Percentiles rank a stretch among this genome's conserved stretches.
Evolutionary conservation across 768 basidiomycete species (phyloP).

Genomic region (Phaffia tasmanica): DNA sequence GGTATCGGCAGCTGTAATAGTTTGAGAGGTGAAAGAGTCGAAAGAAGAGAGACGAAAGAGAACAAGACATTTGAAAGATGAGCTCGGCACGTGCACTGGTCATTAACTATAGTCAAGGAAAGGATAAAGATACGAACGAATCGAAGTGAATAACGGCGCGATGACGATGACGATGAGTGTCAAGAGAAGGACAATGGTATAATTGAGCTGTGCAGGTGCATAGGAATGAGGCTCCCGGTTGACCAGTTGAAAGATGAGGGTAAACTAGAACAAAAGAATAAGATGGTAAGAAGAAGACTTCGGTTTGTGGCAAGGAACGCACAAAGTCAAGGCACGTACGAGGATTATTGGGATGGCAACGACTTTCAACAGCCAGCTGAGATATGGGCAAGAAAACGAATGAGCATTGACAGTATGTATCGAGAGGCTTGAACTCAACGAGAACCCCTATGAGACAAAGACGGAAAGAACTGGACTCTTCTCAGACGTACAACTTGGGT

Average conservation of each 20-base stretch:
- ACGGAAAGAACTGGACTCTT: no score
- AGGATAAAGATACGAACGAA: slow-evolving; percentile 8
- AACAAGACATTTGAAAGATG: not conserved
- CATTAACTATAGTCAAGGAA: not conserved
- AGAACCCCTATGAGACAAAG: no score
- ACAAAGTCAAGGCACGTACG: not conserved
- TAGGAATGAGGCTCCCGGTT: slow-evolving; percentile 2
- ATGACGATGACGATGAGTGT: slow-evolving; percentile 22
- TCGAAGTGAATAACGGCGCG: slow-evolving; percentile 13
- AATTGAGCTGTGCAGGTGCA: slow-evolving; percentile 15
- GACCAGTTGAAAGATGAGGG: slow-evolving; percentile 8
- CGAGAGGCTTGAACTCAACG: no score
- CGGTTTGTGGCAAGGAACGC: not conserved
- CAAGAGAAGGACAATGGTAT: slow-evolving; percentile 16
- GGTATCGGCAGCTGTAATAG: slow-evolving; percentile 18
- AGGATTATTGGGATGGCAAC: not conserved
- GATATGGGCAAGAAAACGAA: no score
- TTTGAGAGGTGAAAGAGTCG: not conserved
- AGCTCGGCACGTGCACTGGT: not conserved
- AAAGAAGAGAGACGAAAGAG: not conserved
- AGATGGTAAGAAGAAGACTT: not conserved
- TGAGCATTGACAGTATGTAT: no score
- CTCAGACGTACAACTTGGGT: slow-evolving; percentile 11
- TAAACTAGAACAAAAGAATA: not conserved
- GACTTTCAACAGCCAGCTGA: slow-evolving; percentile 18